Base-by-base conservation (phyloP, 1,284 basidiomycete species). In the Austroboletus novae-zelandiae region DNA sequence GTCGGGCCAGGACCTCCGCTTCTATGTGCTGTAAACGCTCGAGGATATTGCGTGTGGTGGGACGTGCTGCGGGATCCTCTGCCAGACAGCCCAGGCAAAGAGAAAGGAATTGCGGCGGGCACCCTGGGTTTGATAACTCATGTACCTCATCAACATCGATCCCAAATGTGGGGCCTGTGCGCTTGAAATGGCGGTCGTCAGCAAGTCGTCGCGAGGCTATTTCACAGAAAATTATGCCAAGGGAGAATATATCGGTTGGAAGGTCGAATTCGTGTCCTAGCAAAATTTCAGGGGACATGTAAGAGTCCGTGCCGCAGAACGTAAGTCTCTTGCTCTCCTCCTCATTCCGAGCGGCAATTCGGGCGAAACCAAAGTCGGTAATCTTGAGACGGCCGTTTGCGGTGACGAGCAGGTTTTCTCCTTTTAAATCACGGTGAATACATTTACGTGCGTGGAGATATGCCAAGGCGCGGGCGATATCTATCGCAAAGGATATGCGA, bases 201-300 rank as follows among this genome's bases (percentile, higher is more conserved):
- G 94, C 94, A 18, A 98, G 77, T 51, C 78, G 83, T n/a, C 94
- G 79, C 1, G 90, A 82, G 1, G 86, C 78, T 58, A 99, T 91
- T 72, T 99, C 96, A 63, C 91, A 90, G 61, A 97, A 89, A 60
- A 99, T 96, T 66, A 99, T 85, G 1, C 95, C 96, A 18, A 98
- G 80, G 7, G 93, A 95, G 69, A 92, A 98, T 11, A 98, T 85
- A 65, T 99, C 96, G 8, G 95, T 96, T 3, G 92, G 87, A 8
- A 98, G 80, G 64, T 92, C 89, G 61, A 98, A 98, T 61, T 93
- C 89, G 48, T 90, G 81, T 17, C 95, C 94, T 13, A 92, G 76
- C 8, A 98, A 75, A 59, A 99, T 97, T 70, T 98, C 96, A 0
- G 95, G 96, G 9, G 85, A 92, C 91, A 90, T 91, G 71, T 92